phyloP scores from a whole-genome alignment of 208 protist species.

The Leishmania martiniquensis region DNA sequence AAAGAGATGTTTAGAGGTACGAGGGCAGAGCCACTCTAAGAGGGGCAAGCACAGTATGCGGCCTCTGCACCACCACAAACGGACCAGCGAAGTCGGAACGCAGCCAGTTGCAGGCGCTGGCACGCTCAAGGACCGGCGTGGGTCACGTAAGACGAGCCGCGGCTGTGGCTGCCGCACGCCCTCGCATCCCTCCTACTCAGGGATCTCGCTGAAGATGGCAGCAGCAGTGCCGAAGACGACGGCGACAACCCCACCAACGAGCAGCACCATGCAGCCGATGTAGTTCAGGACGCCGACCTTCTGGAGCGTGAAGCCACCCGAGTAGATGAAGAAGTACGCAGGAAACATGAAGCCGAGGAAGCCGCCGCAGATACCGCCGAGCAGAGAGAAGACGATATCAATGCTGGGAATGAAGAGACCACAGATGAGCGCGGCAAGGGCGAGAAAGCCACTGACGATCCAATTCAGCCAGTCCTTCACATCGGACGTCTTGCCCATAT shows the following conservation, averaged over 20 bases:
- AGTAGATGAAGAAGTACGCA: conserved; percentile 80
- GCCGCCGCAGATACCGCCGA: conserved; percentile 74
- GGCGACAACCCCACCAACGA: conserved; percentile 67
- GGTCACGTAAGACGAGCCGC: neutral
- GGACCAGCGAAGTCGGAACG: neutral
- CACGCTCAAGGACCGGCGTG: neutral
- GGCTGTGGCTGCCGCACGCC: neutral
- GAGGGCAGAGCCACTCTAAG: neutral
- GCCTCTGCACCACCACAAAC: neutral
- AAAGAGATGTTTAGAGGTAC: neutral
- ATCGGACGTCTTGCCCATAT: conserved; percentile 51
- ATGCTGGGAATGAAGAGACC: conserved; percentile 83
- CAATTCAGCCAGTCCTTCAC: conserved; percentile 56
- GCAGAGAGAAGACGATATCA: conserved; percentile 75
- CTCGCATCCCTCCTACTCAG: neutral
- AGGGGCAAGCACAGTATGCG: neutral
- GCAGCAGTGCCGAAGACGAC: conserved; percentile 73
- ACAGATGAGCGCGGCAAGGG: conserved; percentile 61
- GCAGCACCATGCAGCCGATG: conserved; percentile 49
- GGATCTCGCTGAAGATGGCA: conserved; percentile 54
- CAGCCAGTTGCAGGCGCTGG: neutral
- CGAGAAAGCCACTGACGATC: conserved; percentile 45
- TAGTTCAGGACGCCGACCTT: conserved; percentile 56
- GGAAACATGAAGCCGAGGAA: conserved; percentile 85
- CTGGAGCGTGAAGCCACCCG: conserved; percentile 56